Base-by-base conservation (phyloP, 2,329 filamentous ascomycete species). In the Oidium heveae region DNA sequence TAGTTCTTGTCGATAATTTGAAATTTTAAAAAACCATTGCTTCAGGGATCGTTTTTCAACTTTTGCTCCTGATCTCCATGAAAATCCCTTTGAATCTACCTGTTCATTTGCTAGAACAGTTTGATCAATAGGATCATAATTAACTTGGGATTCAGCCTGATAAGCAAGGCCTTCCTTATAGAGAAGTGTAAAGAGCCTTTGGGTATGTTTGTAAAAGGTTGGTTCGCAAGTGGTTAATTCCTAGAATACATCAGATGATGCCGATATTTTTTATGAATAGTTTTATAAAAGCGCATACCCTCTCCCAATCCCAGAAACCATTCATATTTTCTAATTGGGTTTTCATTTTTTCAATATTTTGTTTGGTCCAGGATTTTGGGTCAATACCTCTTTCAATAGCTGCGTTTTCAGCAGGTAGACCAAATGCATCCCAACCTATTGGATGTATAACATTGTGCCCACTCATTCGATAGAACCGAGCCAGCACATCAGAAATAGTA, bases 341-440 rank as follows among this genome's bases (percentile, higher is more conserved):
- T 71, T 87, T 93, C 87, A 94, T 94, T 62, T 76, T 80, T 41
- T 72, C 71, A 61, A 94, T 93, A 63, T 94, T 94, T 60, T 73
- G 71, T 63, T 72, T 74, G 0, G 87, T 94, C 87, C 87, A 94
- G 8, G 71, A 72, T 8, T 76, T 81, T 1, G 87, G 86, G 62
- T 84, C 77, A 57, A 89, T 74, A 13, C 85, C 84, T 58, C 82
- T 72, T 67, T 93, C 85, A 56, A 93, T 83, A 9, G 87, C 87
- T 18, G 87, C 87, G 68, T 94, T 94, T 67, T 94, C 87, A 46
- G 87, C 87, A 12, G 87, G 87, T 55, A 94, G 70, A 1, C 87
- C 87, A 68, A 94, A 94, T 5, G 86, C 84, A 71, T 94, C 87
- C 86, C 87, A 94, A 12, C 87, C 87, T 75, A 94, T 94, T n/a